A percentile compares a stretch with the other conserved stretches of the same genome.
These are phyloP conservation scores for Teunomyces atbi DNA, from an alignment of 805 yeast species.

Conservation along the genomic window DNA sequence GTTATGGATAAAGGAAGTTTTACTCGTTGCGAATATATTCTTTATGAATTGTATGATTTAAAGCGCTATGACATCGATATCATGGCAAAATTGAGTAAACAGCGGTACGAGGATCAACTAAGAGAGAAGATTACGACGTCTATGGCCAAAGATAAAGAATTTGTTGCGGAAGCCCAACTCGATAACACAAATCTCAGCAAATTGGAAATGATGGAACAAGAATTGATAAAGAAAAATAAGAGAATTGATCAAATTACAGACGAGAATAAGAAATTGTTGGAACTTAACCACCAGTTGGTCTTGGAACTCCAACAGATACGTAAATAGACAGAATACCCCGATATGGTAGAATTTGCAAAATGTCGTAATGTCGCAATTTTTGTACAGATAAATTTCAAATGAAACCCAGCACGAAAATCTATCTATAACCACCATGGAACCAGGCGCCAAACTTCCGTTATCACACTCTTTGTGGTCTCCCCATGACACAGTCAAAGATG, in stretches of 20 bases:
- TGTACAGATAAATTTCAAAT: background rate
- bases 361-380: slow-evolving; percentile 2
- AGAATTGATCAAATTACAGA: slow-evolving; percentile 20
- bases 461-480: slow-evolving; percentile 98
- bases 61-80: slow-evolving; percentile 22
- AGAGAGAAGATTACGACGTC: slow-evolving; percentile 3
- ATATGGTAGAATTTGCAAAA: background rate
- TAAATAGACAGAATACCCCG: background rate
- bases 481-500: slow-evolving; percentile 93
- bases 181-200: slow-evolving; percentile 14
- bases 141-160: slow-evolving; percentile 5
- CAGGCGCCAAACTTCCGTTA: slow-evolving; percentile 49
- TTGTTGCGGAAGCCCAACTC: slow-evolving; percentile 10
- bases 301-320: slow-evolving; percentile 2
- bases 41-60: slow-evolving; percentile 22
- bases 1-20: background rate
- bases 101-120: slow-evolving; percentile 16
- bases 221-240: slow-evolving; percentile 19
- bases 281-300: slow-evolving; percentile 29
- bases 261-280: slow-evolving; percentile 30
- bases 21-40: slow-evolving; percentile 11
- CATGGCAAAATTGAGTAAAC: slow-evolving; percentile 19
- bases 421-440: slow-evolving; percentile 23
- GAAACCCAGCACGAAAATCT: slow-evolving; percentile 1
- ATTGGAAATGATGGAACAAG: slow-evolving; percentile 19